Evolutionary conservation across 2,329 filamentous ascomycete species (phyloP).

Genomic region (Aureobasidium leucospermi): DNA sequence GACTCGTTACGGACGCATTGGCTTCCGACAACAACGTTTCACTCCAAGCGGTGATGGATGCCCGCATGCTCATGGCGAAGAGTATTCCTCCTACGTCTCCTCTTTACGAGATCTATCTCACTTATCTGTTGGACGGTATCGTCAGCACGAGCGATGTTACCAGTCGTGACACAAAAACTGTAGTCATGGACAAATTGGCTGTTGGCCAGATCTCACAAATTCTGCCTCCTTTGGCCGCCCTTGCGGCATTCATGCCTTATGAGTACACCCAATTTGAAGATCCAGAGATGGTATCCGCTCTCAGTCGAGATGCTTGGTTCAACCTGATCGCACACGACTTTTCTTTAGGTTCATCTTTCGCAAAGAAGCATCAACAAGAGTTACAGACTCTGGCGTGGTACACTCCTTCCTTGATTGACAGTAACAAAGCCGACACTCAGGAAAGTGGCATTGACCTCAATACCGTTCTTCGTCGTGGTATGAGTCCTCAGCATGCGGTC

Average conservation of each 20-base stretch:
- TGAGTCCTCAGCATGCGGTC: slow-evolving; percentile 67
- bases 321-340: slow-evolving; percentile 96
- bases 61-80: slow-evolving; percentile 69
- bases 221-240: slow-evolving; percentile 75
- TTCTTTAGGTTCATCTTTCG: slow-evolving; percentile 63
- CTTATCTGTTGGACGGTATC: slow-evolving; percentile 75
- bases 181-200: slow-evolving; percentile 62
- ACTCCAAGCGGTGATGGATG: slow-evolving; percentile 69
- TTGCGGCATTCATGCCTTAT: slow-evolving; percentile 59
- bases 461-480: slow-evolving; percentile 80
- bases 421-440: slow-evolving; percentile 79
- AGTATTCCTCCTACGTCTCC: slow-evolving; percentile 62
- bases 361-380: slow-evolving; percentile 66
- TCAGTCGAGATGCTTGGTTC: slow-evolving; percentile 89
- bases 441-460: slow-evolving; percentile 98
- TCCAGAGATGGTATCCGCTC: slow-evolving; percentile 41
- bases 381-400: slow-evolving; percentile 78
- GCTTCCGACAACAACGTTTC: slow-evolving; percentile 60
- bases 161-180: slow-evolving; percentile 63
- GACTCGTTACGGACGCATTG: slow-evolving; percentile 65
- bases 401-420: slow-evolving; percentile 78
- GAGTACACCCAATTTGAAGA: slow-evolving; percentile 42
- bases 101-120: slow-evolving; percentile 75
- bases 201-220: slow-evolving; percentile 82
- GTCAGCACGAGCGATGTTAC: slow-evolving; percentile 85